These are phyloP conservation scores for Pseudozyma sp. DNA, from an alignment of 1,284 basidiomycete genomes.

Conservation along the genomic window DNA sequence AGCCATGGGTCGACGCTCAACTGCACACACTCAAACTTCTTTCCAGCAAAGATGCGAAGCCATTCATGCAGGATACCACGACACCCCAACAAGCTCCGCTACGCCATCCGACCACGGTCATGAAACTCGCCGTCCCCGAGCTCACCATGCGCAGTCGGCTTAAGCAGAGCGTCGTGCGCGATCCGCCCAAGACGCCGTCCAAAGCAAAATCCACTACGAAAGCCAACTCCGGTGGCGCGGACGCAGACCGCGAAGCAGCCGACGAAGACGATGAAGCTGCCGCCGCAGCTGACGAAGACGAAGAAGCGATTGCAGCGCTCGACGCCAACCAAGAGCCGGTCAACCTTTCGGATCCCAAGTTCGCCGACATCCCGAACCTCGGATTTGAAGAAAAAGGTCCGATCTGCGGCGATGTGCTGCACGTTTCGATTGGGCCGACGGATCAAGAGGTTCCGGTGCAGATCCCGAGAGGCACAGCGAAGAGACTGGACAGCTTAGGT, in stretches of 20 bases:
- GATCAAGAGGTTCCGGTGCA: constrained; percentile 24
- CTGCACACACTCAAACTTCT: neutral
- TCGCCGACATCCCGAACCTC: constrained; percentile 30
- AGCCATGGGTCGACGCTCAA: constrained; percentile 25
- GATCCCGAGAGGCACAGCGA: constrained; percentile 16
- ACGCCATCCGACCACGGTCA: constrained; percentile 31
- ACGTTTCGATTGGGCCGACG: constrained; percentile 26
- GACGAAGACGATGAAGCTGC: constrained; percentile 22
- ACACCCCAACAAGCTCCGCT: constrained; percentile 19
- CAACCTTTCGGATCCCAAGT: constrained; percentile 30
- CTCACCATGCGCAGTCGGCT: constrained; percentile 25
- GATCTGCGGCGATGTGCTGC: constrained; percentile 19
- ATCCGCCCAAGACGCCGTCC: constrained; percentile 14
- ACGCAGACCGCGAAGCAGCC: constrained; percentile 11
- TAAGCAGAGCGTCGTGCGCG: constrained; percentile 11
- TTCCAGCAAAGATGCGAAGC: constrained; percentile 6
- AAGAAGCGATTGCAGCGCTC: constrained; percentile 13
- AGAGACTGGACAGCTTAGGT: constrained; percentile 25
- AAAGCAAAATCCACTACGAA: neutral
- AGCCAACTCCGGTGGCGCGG: constrained; percentile 3
- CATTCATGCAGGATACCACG: constrained; percentile 14
- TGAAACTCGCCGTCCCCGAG: constrained; percentile 31
- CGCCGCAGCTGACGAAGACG: constrained; percentile 14
- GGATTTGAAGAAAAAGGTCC: constrained; percentile 35
- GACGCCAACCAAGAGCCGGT: constrained; percentile 30